These are phyloP conservation scores for Starmera amethionina DNA, from an alignment of 805 yeast genomes.

Conservation along the genomic window DNA sequence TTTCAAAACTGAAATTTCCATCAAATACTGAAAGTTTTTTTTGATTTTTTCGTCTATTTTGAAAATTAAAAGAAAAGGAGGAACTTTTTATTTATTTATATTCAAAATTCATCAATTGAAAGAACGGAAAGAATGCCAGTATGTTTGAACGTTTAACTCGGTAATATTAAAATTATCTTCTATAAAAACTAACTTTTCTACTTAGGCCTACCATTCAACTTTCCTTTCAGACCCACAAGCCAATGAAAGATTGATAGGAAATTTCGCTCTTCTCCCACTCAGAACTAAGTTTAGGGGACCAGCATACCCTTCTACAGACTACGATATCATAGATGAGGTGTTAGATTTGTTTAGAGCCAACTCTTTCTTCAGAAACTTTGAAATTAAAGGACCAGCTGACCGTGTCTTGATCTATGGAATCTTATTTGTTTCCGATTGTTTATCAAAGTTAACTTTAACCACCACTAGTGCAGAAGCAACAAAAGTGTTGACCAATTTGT, in stretches of 20 bases:
- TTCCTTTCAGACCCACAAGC: constrained; percentile 53
- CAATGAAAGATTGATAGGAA: constrained; percentile 42
- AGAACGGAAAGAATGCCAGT: not conserved
- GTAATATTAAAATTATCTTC: not conserved
- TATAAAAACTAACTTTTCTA: not conserved
- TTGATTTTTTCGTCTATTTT: no score
- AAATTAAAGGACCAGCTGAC: constrained; percentile 92
- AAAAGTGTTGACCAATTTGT: constrained; percentile 66
- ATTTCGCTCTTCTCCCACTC: constrained; percentile 76
- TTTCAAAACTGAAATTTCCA: no score
- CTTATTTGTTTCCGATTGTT: constrained; percentile 76
- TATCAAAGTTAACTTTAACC: constrained; percentile 45
- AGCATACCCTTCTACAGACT: constrained; percentile 69
- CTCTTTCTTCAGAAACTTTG: constrained; percentile 93
- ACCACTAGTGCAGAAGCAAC: constrained; percentile 50
- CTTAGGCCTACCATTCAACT: constrained; percentile 69
- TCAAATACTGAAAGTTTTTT: no score
- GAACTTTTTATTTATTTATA: no score
- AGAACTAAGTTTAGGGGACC: constrained; percentile 86
- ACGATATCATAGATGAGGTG: constrained; percentile 88
- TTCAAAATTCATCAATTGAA: no score
- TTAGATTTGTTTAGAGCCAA: constrained; percentile 91
- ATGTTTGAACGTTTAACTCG: not conserved
- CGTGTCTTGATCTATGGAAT: constrained; percentile 91
- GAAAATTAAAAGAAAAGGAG: no score